Evolutionary conservation across 129 eudicot species (phyloP).

Genomic region (Flaveria trinervia): DNA sequence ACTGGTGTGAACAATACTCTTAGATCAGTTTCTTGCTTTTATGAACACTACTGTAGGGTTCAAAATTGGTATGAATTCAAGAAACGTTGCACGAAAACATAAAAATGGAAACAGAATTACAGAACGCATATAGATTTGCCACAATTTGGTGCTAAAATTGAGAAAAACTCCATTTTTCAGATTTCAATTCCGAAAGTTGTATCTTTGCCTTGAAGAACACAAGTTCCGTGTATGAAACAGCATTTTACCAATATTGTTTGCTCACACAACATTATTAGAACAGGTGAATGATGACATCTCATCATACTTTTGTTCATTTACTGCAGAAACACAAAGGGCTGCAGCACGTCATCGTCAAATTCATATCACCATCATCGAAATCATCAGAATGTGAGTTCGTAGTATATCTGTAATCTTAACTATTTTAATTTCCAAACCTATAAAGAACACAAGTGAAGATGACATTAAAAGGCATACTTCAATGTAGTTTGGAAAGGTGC

Average conservation of each 20-base stretch:
- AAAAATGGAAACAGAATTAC: neutral
- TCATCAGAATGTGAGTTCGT: constrained; percentile 45
- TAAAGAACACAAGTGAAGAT: neutral
- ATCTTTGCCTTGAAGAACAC: no score
- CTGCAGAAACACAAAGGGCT: constrained; percentile 42
- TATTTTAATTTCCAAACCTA: neutral
- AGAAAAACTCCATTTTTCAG: no score
- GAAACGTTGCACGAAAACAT: neutral
- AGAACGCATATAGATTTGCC: neutral
- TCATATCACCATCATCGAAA: constrained; percentile 34
- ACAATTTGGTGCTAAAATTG: neutral
- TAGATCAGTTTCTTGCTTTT: no score
- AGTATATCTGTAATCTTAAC: neutral
- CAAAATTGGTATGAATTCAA: neutral
- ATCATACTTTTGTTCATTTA: constrained; percentile 20
- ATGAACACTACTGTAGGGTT: no score
- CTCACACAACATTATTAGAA: neutral
- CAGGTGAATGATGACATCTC: neutral
- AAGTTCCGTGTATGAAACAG: neutral
- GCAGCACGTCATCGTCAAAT: constrained; percentile 36
- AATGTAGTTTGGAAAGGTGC: constrained; percentile 51
- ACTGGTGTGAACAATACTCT: no score
- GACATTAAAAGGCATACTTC: neutral
- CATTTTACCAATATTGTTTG: no score
- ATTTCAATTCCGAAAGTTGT: no score